Evolutionary conservation across 2,329 filamentous ascomycete species (phyloP).

Genomic region (Fusarium gaditjirri): DNA sequence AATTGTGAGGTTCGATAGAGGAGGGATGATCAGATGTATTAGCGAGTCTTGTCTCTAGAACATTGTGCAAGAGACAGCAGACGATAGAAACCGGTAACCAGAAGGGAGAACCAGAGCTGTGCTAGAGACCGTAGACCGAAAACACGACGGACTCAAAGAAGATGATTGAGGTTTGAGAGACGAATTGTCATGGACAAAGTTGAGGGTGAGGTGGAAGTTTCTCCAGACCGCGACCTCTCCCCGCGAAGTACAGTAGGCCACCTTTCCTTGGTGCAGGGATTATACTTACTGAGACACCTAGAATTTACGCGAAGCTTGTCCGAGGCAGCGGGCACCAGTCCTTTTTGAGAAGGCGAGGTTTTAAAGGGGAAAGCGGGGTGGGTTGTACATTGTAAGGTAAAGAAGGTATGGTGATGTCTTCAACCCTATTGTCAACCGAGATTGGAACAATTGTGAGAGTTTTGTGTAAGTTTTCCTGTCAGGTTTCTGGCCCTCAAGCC

Average conservation of each 20-base stretch:
- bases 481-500: background rate
- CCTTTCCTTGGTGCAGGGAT: constrained; percentile 40
- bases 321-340: constrained; percentile 32
- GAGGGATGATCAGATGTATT: constrained; percentile 42
- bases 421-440: background rate
- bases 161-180: constrained; percentile 41
- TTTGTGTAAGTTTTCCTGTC: background rate
- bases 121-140: constrained; percentile 47
- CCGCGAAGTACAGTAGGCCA: constrained; percentile 43
- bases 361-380: constrained; percentile 34
- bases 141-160: constrained; percentile 37
- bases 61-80: constrained; percentile 52
- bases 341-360: constrained; percentile 16
- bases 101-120: constrained; percentile 54
- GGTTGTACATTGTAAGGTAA: constrained; percentile 18
- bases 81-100: constrained; percentile 53
- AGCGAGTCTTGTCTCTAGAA: constrained; percentile 51
- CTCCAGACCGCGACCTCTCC: constrained; percentile 46
- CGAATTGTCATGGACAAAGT: constrained; percentile 42
- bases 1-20: constrained; percentile 30
- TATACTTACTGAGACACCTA: constrained; percentile 36
- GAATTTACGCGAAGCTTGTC: constrained; percentile 47
- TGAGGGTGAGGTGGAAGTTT: constrained; percentile 58
- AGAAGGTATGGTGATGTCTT: constrained; percentile 9
- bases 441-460: background rate